phyloP scores from a whole-genome alignment of 2,329 filamentous ascomycete genomes.

The Colletotrichum chrysophilum region DNA sequence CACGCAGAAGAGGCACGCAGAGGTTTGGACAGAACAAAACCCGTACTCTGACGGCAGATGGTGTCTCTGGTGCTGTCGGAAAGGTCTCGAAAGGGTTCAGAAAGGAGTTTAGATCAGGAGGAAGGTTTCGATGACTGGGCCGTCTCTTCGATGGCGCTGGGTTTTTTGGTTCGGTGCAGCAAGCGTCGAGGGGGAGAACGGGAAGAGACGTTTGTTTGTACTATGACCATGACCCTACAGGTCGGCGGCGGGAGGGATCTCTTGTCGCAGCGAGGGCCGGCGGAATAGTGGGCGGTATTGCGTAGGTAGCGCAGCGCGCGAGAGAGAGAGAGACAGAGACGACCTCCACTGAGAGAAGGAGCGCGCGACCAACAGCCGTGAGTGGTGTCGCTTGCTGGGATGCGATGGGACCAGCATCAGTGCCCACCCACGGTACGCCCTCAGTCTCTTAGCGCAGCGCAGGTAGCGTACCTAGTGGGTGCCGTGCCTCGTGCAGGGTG shows the following conservation, averaged over 20 bases:
- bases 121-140: conserved; percentile 3
- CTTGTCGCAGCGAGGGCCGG: conserved; percentile 17
- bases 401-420: neutral
- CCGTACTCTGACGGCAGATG: neutral
- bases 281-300: conserved; percentile 15
- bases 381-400: conserved; percentile 12
- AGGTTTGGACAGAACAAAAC: neutral
- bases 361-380: neutral
- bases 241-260: conserved; percentile 17
- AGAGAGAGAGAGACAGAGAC: neutral
- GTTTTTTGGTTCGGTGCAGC: neutral
- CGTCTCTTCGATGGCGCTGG: neutral
- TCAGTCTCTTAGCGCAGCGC: neutral
- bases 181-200: conserved; percentile 1
- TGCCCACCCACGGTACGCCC: neutral
- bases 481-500: conserved; percentile 11
- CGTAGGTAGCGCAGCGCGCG: neutral
- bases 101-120: neutral
- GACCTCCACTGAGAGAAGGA: neutral
- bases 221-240: neutral
- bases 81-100: neutral
- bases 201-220: neutral
- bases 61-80: neutral
- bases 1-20: neutral
- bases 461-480: neutral